phyloP scores from a whole-genome alignment of 1,284 basidiomycete genomes.

The Marasmius tenuissimus region DNA sequence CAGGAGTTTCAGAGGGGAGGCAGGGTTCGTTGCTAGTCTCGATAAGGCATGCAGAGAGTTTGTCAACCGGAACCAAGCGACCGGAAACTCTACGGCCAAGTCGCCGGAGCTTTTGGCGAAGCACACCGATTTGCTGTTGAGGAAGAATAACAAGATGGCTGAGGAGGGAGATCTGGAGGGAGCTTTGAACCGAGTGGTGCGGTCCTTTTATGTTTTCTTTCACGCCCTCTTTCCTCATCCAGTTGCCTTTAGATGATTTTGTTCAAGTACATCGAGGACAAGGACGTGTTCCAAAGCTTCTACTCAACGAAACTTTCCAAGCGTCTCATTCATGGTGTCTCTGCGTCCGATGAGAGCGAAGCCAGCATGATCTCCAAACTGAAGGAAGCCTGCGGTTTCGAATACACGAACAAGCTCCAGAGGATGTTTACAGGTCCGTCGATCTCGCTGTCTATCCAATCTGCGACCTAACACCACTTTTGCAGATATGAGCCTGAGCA shows the following conservation, averaged over 20 bases:
- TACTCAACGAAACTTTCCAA: slow-evolving; percentile 97
- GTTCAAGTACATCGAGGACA: slow-evolving; percentile 99
- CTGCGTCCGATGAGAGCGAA: slow-evolving; percentile 96
- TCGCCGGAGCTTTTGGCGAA: slow-evolving; percentile 95
- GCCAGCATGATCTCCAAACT: slow-evolving; percentile 98
- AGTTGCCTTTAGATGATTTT: slow-evolving; percentile 79
- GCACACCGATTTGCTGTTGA: slow-evolving; percentile 88
- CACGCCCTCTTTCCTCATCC: slow-evolving; percentile 6
- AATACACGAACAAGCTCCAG: slow-evolving; percentile 97
- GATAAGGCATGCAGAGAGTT: slow-evolving; percentile 98
- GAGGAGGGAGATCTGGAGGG: slow-evolving; percentile 91
- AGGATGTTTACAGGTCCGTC: slow-evolving; percentile 93
- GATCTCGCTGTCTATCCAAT: background rate
- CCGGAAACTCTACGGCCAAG: slow-evolving; percentile 80
- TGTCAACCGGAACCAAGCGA: slow-evolving; percentile 93
- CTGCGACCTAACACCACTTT: slow-evolving; percentile 4
- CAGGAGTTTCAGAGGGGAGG: slow-evolving; percentile 90
- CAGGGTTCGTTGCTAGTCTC: slow-evolving; percentile 92
- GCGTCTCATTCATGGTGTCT: slow-evolving; percentile 90
- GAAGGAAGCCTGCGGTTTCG: slow-evolving; percentile 98
- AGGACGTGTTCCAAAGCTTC: slow-evolving; percentile 99
- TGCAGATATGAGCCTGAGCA: slow-evolving; percentile 91
- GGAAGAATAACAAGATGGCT: slow-evolving; percentile 95
- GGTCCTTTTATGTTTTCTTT: slow-evolving; percentile 26
- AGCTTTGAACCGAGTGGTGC: slow-evolving; percentile 87